Conservation (phyloP, 2,329 filamentous ascomycete species). For the Dactylellina leptospora region DNA sequence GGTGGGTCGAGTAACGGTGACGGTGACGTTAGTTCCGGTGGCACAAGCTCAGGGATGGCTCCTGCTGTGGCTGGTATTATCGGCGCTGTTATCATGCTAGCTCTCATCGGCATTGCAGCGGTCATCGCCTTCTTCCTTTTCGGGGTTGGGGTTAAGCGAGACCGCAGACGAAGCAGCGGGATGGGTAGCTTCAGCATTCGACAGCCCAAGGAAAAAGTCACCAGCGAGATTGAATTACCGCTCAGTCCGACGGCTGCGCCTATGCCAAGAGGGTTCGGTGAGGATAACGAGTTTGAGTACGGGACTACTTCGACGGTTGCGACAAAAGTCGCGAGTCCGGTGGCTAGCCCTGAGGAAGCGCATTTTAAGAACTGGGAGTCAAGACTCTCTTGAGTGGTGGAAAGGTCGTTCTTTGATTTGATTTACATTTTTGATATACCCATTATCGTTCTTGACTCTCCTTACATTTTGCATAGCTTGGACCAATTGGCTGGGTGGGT, state of each 20-base stretch:
- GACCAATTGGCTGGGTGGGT: conserved; percentile 13
- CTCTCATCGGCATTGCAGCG: conserved; percentile 18
- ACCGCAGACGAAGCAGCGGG: conserved; percentile 41
- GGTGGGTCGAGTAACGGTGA: not conserved
- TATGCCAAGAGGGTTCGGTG: conserved; percentile 20
- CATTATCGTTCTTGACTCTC: conserved; percentile 29
- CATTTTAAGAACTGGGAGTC: conserved; percentile 39
- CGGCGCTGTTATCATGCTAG: conserved; percentile 38
- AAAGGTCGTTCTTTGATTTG: not conserved
- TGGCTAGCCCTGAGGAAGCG: conserved; percentile 40
- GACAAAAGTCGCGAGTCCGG: conserved; percentile 41
- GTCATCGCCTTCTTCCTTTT: conserved; percentile 40
- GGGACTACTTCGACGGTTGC: conserved; percentile 36
- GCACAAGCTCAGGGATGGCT: not conserved
- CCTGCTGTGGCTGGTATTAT: conserved; percentile 47
- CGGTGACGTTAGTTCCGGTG: not conserved
- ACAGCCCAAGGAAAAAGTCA: conserved; percentile 33
- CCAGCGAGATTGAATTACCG: conserved; percentile 46
- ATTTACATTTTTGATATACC: conserved; percentile 28
- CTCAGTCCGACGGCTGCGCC: conserved; percentile 39
- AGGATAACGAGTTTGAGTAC: conserved; percentile 44
- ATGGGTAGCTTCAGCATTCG: conserved; percentile 30
- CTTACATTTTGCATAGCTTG: conserved; percentile 34
- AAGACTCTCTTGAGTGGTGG: no score
- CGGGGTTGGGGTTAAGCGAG: conserved; percentile 33